Conservation (phyloP, 768 basidiomycete species). For the Auricularia cornea region DNA sequence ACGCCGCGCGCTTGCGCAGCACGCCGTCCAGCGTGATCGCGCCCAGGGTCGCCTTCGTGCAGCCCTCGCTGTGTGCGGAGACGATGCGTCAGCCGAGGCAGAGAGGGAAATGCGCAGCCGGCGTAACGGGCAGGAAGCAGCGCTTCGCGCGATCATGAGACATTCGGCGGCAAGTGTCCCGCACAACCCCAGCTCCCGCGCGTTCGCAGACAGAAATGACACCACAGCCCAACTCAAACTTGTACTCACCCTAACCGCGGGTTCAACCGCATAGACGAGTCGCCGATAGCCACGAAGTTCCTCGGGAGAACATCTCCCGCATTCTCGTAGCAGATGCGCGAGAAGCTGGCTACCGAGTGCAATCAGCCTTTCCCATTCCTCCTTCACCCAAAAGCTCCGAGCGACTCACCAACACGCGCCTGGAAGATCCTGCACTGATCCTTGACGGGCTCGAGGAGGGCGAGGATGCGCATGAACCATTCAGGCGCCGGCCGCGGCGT, state of each 20-base stretch:
- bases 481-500: slow-evolving; percentile 10
- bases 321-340: slow-evolving; percentile 20
- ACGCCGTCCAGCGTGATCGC: slow-evolving; percentile 14
- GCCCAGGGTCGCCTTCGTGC: slow-evolving; percentile 15
- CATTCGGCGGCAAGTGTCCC: too few relatives aligned
- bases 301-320: slow-evolving; percentile 18
- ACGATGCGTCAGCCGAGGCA: not conserved
- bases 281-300: slow-evolving; percentile 30
- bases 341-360: slow-evolving; percentile 13
- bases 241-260: slow-evolving; percentile 13
- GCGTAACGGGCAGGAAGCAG: not conserved
- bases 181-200: too few relatives aligned
- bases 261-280: slow-evolving; percentile 24
- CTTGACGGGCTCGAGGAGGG: slow-evolving; percentile 20
- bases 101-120: not conserved
- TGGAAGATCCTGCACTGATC: slow-evolving; percentile 7
- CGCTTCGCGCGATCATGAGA: not conserved
- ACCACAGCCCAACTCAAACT: too few relatives aligned
- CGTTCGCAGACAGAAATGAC: too few relatives aligned
- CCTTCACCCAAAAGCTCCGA: too few relatives aligned
- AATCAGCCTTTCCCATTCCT: too few relatives aligned
- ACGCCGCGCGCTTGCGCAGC: not conserved
- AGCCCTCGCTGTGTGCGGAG: slow-evolving; percentile 15
- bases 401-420: not conserved
- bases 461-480: slow-evolving; percentile 21